Evolutionary conservation across 257 asterid genomes (phyloP).

Genomic region (Prunella vulgaris): DNA sequence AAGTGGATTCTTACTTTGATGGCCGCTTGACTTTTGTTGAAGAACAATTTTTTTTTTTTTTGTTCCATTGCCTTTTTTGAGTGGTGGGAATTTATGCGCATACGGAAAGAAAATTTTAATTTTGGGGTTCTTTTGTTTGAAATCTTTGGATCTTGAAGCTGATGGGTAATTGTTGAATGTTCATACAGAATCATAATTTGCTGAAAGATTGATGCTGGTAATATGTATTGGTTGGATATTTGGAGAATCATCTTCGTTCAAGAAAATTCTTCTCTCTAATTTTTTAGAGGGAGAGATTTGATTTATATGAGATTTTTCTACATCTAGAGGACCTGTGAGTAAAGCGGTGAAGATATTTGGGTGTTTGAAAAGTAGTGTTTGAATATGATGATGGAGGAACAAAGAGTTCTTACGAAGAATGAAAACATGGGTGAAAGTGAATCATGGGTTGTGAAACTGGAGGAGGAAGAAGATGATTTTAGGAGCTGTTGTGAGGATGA

Average conservation of each 20-base stretch:
- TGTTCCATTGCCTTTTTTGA: slow-evolving; percentile 21
- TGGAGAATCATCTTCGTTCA: not conserved
- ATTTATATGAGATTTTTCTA: not conserved
- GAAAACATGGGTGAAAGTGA: too few species aligned
- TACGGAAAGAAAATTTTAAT: not conserved
- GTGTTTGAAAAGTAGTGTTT: slow-evolving; percentile 5
- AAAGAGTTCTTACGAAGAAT: slow-evolving; percentile 23
- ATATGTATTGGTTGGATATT: slow-evolving; percentile 11
- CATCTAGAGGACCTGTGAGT: not conserved
- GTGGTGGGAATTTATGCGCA: not conserved
- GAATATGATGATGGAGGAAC: slow-evolving; percentile 36
- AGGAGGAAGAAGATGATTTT: slow-evolving; percentile 91
- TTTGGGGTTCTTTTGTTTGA: slow-evolving; percentile 15
- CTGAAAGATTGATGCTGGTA: not conserved
- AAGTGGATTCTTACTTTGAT: slow-evolving; percentile 18
- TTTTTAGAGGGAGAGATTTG: slow-evolving; percentile 10
- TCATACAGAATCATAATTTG: slow-evolving; percentile 31
- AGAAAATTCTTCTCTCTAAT: not conserved
- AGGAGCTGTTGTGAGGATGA: slow-evolving; percentile 83
- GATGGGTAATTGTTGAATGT: slow-evolving; percentile 33
- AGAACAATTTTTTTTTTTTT: not conserved
- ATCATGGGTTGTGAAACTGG: slow-evolving; percentile 31
- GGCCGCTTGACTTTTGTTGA: slow-evolving; percentile 22
- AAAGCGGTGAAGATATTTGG: slow-evolving; percentile 9
- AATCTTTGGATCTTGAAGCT: slow-evolving; percentile 45